Base-by-base conservation (phyloP, 495 filamentous ascomycete species). In the Talaromyces proteolyticus region DNA sequence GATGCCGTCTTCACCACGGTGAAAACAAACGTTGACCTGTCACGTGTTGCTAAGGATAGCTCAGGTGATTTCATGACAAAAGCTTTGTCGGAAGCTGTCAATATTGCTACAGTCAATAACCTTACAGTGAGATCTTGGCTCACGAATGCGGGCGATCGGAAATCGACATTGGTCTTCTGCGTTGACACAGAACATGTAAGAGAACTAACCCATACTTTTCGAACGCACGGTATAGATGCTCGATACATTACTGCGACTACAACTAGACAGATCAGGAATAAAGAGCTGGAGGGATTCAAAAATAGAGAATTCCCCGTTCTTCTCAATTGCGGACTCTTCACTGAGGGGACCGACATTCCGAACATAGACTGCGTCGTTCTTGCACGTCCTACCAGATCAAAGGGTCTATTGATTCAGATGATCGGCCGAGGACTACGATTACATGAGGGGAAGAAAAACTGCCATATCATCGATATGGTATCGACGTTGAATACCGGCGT, bases 401-500 rank as follows among this genome's bases (percentile, higher is more conserved):
- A 85, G 18, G 96, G 96, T 54, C 73, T 99, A 6, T 75, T 99
- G 2, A 82, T 96, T 4, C 93, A 99, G 62, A 99, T 99, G 93
- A 95, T 99, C 43, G 93, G 93, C 0, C 82, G 93, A 52, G 93
- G 93, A 0, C 85, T 97, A 77, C 83, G 93, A 26, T 67, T 96
- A 24, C 75, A 85, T 59, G 73, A 85, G 2, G 86, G 77, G 1
- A 99, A 99, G 61, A 64, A 83, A 37, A 80, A 97, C 57, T 99
- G 93, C 56, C 93, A 96, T 63, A 74, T 99, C 42, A 93, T 99
- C 54, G 93, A 99, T 63, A 91, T 99, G 88, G 93, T 97, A 1
- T 82, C 89, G 0, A 85, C 81, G 11, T 70, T 97, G 12, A 76
- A 79, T 47, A 84, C 82, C 0, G 93, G 94, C 0, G 85, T 99